Percentiles rank a stretch among this genome's conserved stretches.
phyloP scores from a whole-genome alignment of 129 eudicot genomes.

The Centella asiatica region DNA sequence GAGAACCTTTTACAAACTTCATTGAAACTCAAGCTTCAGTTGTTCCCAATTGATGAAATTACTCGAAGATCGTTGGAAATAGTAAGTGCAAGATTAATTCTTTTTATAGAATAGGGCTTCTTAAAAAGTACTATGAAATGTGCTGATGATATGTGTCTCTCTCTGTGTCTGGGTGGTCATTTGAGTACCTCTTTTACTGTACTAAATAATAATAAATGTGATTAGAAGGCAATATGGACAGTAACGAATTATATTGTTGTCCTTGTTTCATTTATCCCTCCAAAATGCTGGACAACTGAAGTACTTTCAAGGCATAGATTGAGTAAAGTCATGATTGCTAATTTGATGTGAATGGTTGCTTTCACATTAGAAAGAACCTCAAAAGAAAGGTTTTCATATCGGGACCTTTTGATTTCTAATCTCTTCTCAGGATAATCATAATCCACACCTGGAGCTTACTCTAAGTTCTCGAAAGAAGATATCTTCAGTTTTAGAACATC shows the following conservation, averaged over 20 bases:
- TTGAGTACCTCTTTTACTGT: not conserved
- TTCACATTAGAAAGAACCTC: not conserved
- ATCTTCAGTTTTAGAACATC: slow-evolving; percentile 78
- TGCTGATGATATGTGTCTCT: not conserved
- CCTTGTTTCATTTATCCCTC: not conserved
- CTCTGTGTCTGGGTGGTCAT: too few species aligned
- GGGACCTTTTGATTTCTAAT: not conserved
- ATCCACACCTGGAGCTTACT: slow-evolving; percentile 80
- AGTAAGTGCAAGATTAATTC: slow-evolving; percentile 29
- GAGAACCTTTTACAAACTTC: slow-evolving; percentile 32
- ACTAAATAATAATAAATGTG: not conserved
- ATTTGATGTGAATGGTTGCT: not conserved
- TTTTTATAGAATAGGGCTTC: too few species aligned
- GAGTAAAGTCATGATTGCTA: not conserved
- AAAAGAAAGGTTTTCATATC: too few species aligned
- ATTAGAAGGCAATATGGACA: not conserved
- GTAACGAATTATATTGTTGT: not conserved
- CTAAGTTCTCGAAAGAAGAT: slow-evolving; percentile 72
- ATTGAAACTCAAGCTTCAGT: slow-evolving; percentile 74
- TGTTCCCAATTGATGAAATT: slow-evolving; percentile 76
- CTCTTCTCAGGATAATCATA: slow-evolving; percentile 49
- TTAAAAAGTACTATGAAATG: too few species aligned
- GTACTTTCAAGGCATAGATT: not conserved
- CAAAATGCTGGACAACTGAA: not conserved
- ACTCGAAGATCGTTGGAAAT: slow-evolving; percentile 74